Evolutionary conservation across 352 stramenopile genomes (phyloP).

Genomic region (Phytophthora pinifolia): DNA sequence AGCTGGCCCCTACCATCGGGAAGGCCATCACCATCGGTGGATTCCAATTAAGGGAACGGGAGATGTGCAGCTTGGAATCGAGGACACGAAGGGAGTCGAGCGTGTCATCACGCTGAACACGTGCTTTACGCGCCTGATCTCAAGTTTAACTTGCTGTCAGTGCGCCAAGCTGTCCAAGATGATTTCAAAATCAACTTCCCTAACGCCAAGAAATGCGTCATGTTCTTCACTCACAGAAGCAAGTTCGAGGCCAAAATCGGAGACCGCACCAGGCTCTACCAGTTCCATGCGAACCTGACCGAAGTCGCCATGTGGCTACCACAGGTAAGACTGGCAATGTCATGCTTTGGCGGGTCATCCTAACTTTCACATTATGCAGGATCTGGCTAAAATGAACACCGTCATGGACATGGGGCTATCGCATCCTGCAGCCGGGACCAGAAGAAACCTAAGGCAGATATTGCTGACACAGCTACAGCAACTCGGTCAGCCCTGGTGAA

Average conservation of each 20-base stretch:
- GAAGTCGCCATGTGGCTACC: conserved; percentile 1
- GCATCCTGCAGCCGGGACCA: no score
- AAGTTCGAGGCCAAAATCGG: conserved; percentile 18
- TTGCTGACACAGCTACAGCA: no score
- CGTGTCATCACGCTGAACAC: conserved; percentile 1
- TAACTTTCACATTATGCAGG: no score
- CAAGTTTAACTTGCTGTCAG: conserved; percentile 11
- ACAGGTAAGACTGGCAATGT: conserved; percentile 4
- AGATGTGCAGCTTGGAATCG: no score
- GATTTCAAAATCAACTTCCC: conserved; percentile 22
- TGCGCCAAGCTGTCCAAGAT: conserved; percentile 12
- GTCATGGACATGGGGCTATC: no score
- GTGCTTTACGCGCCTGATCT: conserved; percentile 12
- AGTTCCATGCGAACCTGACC: no score
- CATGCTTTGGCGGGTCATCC: conserved; percentile 9
- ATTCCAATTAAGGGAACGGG: no score
- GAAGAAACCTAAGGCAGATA: no score
- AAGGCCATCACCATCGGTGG: conserved; percentile 18
- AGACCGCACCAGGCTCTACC: conserved; percentile 11
- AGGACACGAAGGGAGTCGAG: no score
- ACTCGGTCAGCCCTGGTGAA: no score
- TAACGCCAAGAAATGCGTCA: conserved; percentile 18
- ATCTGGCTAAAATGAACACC: no score
- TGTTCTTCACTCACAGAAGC: conserved; percentile 10
- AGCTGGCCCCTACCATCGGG: not conserved